Conservation (phyloP, 2,329 filamentous ascomycete species). For the Zasmidium cellare region DNA sequence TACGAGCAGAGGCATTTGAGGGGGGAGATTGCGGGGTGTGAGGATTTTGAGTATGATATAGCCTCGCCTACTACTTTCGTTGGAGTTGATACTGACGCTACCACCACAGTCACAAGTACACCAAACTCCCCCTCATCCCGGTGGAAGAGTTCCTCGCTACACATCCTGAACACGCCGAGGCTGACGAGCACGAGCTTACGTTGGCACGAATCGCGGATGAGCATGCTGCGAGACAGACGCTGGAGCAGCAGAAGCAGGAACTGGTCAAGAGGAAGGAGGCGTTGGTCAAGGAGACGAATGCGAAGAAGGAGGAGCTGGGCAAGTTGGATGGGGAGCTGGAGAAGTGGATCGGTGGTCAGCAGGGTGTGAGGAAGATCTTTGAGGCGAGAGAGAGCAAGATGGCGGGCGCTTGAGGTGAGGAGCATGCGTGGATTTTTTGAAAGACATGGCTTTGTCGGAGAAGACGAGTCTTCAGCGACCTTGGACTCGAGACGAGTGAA, state of each 20-base stretch:
- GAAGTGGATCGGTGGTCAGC: constrained; percentile 36
- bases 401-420: not conserved
- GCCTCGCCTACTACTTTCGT: constrained; percentile 8
- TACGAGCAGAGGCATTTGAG: constrained; percentile 92
- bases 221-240: constrained; percentile 74
- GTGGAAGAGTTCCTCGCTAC: constrained; percentile 75
- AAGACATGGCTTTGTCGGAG: too few species aligned
- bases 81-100: constrained; percentile 15
- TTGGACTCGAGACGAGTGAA: too few species aligned
- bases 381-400: constrained; percentile 29
- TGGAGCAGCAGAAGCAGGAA: constrained; percentile 78
- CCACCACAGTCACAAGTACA: constrained; percentile 73
- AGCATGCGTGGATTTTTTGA: too few species aligned
- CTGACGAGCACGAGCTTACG: constrained; percentile 79
- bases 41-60: constrained; percentile 78
- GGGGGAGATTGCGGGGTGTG: constrained; percentile 86
- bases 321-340: constrained; percentile 90
- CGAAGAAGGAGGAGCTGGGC: constrained; percentile 87
- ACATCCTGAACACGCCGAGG: constrained; percentile 52
- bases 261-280: constrained; percentile 65
- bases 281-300: constrained; percentile 77
- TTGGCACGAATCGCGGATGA: constrained; percentile 90
- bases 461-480: too few species aligned
- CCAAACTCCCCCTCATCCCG: constrained; percentile 77
- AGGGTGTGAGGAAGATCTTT: constrained; percentile 28